These are phyloP conservation scores for Chenopodium formosanum DNA, from an alignment of 148 eudicot genomes.

Conservation along the genomic window DNA sequence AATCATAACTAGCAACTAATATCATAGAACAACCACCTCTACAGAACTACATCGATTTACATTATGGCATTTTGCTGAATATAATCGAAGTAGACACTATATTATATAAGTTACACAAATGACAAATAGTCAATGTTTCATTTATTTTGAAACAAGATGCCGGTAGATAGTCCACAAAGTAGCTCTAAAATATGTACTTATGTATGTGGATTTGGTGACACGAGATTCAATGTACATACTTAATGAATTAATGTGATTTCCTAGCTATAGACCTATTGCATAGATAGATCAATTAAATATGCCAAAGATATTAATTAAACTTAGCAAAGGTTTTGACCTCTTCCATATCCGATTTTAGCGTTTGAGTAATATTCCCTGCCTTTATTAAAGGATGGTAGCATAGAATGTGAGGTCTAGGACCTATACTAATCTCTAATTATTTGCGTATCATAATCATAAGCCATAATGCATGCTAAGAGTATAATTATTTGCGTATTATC, in stretches of 20 bases:
- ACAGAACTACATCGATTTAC: no score
- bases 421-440: background rate
- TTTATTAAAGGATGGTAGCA: background rate
- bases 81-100: no score
- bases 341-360: background rate
- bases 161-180: no score
- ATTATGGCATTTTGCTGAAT: no score
- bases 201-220: background rate
- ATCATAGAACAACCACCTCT: no score
- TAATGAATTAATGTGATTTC: background rate
- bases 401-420: slow-evolving; percentile 8
- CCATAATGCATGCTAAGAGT: no score
- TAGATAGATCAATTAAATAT: background rate
- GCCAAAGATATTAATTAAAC: background rate
- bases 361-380: background rate
- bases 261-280: background rate
- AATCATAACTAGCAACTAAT: no score
- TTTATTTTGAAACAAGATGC: no score
- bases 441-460: background rate
- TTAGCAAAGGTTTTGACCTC: background rate
- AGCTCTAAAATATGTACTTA: no score
- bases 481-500: no score
- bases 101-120: no score
- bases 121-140: no score
- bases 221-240: background rate